These are phyloP conservation scores for Clarireedia monteithiana DNA, from an alignment of 2,329 filamentous ascomycete genomes.

Conservation along the genomic window DNA sequence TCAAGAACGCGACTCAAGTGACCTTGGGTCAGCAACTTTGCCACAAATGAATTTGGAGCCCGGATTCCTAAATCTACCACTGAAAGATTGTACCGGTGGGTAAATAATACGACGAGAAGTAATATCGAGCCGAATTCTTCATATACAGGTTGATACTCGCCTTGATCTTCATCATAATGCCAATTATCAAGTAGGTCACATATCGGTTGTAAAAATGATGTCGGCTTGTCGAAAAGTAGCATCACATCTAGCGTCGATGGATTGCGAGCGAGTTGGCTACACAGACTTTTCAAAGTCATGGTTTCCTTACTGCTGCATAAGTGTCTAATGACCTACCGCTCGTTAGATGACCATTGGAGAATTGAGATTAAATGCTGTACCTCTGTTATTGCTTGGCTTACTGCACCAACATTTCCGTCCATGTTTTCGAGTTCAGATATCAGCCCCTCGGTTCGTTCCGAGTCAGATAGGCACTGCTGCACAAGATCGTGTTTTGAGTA, in stretches of 20 bases:
- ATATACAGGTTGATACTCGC: conserved; percentile 77
- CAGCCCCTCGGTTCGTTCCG: conserved; percentile 66
- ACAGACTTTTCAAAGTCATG: conserved; percentile 69
- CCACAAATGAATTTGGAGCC: conserved; percentile 55
- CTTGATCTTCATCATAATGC: conserved; percentile 76
- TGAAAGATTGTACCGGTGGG: conserved; percentile 65
- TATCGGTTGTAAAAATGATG: conserved; percentile 62
- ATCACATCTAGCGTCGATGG: conserved; percentile 67
- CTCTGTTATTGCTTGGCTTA: conserved; percentile 70
- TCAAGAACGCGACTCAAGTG: conserved; percentile 49
- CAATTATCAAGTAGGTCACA: conserved; percentile 71
- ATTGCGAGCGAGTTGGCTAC: conserved; percentile 64
- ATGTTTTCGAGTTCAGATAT: conserved; percentile 80
- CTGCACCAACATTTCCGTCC: conserved; percentile 85
- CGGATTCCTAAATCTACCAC: conserved; percentile 55
- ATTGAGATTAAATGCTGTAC: conserved; percentile 33
- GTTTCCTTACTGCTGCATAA: conserved; percentile 69
- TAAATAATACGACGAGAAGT: conserved; percentile 63
- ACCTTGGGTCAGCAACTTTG: conserved; percentile 54
- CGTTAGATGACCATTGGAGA: conserved; percentile 11
- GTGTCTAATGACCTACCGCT: conserved; percentile 52
- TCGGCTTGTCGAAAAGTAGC: conserved; percentile 64
- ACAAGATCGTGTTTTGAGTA: conserved; percentile 74
- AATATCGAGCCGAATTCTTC: conserved; percentile 78
- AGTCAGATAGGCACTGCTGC: conserved; percentile 67